Percentiles rank a stretch among this genome's conserved stretches.
Conservation (phyloP, 2,329 filamentous ascomycete genomes). For the Calonectria hawksworthii region DNA sequence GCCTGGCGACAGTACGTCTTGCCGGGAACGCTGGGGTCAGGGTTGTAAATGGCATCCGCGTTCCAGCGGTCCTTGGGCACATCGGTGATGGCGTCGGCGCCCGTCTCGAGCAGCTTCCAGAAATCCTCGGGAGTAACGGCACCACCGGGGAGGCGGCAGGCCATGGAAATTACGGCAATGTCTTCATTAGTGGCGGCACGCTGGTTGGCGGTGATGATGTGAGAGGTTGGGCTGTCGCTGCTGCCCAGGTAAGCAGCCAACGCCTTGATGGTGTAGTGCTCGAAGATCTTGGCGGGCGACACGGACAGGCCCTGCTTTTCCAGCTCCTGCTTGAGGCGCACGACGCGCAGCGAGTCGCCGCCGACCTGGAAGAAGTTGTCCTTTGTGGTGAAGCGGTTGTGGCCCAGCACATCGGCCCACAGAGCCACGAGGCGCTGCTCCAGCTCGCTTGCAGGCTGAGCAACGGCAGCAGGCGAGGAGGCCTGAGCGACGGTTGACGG, state of each 20-base stretch:
- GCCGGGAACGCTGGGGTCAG: neutral
- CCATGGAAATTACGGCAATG: neutral
- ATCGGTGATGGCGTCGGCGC: neutral
- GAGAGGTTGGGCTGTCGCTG: neutral
- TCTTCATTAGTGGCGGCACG: neutral
- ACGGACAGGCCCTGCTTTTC: neutral
- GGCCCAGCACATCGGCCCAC: neutral
- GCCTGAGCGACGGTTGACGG: neutral
- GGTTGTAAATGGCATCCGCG: neutral
- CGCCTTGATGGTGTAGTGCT: neutral
- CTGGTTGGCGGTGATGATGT: neutral
- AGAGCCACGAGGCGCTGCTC: neutral
- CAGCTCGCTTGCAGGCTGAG: neutral
- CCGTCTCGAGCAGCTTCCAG: neutral
- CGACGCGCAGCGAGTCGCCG: neutral
- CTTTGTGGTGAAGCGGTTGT: neutral
- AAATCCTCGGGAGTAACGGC: neutral
- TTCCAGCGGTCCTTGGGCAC: neutral
- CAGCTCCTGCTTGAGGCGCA: neutral
- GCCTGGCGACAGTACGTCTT: neutral
- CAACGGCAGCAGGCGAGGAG: no score
- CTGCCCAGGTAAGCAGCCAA: neutral
- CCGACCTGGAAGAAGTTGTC: neutral
- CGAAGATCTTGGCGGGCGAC: neutral
- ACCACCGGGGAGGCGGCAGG: neutral